Evolutionary conservation across 495 filamentous ascomycete genomes (phyloP).

Genomic region (Diplogelasinospora grovesii): DNA sequence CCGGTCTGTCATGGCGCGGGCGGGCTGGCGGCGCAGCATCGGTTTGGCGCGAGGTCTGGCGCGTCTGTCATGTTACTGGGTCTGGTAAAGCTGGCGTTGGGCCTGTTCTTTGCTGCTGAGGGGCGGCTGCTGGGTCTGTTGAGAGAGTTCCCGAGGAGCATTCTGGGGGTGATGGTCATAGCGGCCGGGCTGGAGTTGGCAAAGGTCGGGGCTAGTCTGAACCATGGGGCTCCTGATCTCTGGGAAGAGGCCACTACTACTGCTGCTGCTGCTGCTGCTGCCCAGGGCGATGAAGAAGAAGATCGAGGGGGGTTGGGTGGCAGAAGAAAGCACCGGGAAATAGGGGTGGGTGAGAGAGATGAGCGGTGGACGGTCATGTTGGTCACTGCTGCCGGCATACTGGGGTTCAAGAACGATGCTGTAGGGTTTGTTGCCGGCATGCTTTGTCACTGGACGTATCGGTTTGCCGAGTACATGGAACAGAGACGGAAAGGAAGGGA

Average conservation of each 20-base stretch:
- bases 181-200: constrained; percentile 81
- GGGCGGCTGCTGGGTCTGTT: constrained; percentile 57
- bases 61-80: constrained; percentile 76
- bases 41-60: constrained; percentile 85
- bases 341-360: constrained; percentile 54
- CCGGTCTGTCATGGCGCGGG: constrained; percentile 92
- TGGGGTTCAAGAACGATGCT: constrained; percentile 87
- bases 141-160: constrained; percentile 58
- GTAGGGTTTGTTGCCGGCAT: constrained; percentile 80
- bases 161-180: constrained; percentile 82
- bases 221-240: constrained; percentile 61
- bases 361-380: constrained; percentile 83
- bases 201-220: constrained; percentile 75
- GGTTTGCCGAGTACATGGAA: constrained; percentile 32
- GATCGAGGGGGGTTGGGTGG: constrained; percentile 4
- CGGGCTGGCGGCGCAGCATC: constrained; percentile 79
- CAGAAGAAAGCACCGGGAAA: neutral
- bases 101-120: constrained; percentile 65
- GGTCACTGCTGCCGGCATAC: constrained; percentile 67
- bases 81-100: constrained; percentile 65
- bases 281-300: constrained; percentile 9
- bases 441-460: constrained; percentile 43
- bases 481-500: constrained; percentile 21
- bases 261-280: no score
- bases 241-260: constrained; percentile 21